Base-by-base conservation (phyloP, 2,329 filamentous ascomycete genomes). In the Fusarium armeniacum region DNA sequence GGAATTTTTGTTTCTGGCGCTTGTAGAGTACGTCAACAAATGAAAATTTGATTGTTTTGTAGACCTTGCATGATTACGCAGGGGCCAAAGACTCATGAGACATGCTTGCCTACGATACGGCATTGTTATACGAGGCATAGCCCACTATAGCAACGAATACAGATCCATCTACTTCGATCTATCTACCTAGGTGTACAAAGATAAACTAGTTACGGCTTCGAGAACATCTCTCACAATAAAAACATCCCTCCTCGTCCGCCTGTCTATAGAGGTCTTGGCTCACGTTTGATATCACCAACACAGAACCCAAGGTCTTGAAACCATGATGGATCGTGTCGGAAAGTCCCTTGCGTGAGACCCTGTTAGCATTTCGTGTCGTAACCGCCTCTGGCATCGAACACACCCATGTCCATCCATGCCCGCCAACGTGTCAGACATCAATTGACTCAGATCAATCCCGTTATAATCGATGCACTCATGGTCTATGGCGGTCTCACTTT, bases 371-470 rank as follows among this genome's bases (percentile, higher is more conserved):
- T 49, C 47, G 58, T 46, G 40, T 43, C 47, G 54, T 51, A 65
- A 68, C 45, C 44, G 22, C 38, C 51, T 59, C 24, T 62, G 45
- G 53, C 45, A 49, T 50, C 35, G 67, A 53, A 38, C 52, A 62
- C 53, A n/a, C 11, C 32, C 32, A 36, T 50, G 53, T 53, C 40
- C 50, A 44, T 57, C 40, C 50, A 44, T 57, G 41, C 54, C 38
- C 51, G 50, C 54, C 55, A 55, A 65, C 64, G 59, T 69, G 64
- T 65, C 67, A 61, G 45, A 56, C 49, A 58, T 52, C 26, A 45
- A 54, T 69, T 60, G 63, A 71, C 50, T 70, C 62, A 54, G 52
- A 36, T 32, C 41, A 35, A 32, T 26, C 28, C 41, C 36, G 36
- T 24, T 33, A 32, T 38, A 22, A 26, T 30, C 22, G 28, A 60